phyloP scores from a whole-genome alignment of 73 alveolate genomes.

The Symbiodinium pilosum region DNA sequence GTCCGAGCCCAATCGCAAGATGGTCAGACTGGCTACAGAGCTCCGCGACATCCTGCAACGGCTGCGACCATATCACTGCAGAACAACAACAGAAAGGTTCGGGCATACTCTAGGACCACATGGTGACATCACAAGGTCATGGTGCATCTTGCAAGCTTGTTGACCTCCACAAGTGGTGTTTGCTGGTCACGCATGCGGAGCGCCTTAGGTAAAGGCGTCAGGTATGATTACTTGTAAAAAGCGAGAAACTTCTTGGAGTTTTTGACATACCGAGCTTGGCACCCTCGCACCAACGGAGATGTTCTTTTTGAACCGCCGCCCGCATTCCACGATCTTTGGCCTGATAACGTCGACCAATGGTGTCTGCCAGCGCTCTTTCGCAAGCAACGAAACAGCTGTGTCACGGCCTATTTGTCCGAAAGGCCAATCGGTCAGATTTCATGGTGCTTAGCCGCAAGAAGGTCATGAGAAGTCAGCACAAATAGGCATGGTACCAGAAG shows the following conservation, averaged over 20 bases:
- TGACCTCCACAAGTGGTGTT: background rate
- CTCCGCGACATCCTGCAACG: slow-evolving; percentile 1
- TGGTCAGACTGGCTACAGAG: slow-evolving; percentile 56
- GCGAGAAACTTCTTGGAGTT: background rate
- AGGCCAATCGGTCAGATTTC: no score
- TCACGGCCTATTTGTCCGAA: no score
- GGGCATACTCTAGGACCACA: no score
- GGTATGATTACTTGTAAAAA: background rate
- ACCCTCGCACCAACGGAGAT: background rate
- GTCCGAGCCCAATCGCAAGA: slow-evolving; percentile 37
- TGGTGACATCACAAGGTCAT: background rate
- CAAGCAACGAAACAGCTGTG: background rate
- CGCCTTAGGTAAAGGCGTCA: no score
- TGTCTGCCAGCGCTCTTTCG: background rate
- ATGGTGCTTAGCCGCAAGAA: no score
- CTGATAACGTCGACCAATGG: background rate
- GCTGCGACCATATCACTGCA: background rate
- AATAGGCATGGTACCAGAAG: slow-evolving; percentile 5
- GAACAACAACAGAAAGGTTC: no score
- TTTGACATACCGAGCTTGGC: background rate
- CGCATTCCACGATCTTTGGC: background rate
- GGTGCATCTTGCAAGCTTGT: background rate
- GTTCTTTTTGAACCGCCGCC: background rate
- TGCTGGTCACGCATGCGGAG: background rate
- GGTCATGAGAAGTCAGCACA: background rate